phyloP scores from a whole-genome alignment of 345 rosid genomes.

The Crucihimalaya himalaica region DNA sequence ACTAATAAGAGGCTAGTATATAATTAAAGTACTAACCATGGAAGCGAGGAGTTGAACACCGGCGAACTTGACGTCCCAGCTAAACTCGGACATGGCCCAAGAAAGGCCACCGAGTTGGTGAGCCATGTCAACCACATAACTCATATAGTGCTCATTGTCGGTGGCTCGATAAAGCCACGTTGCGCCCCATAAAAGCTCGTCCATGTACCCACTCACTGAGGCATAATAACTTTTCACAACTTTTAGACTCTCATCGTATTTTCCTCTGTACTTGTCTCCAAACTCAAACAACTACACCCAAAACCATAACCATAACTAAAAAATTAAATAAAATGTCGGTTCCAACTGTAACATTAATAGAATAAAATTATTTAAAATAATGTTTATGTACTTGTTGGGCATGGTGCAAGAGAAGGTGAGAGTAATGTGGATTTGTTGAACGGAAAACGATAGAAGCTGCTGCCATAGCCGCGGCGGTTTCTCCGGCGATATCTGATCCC shows the following conservation, averaged over 20 bases:
- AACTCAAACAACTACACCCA: slow-evolving; percentile 77
- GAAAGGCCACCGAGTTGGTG: slow-evolving; percentile 69
- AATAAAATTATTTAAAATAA: not conserved
- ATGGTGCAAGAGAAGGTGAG: slow-evolving; percentile 87
- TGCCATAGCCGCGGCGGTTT: slow-evolving; percentile 95
- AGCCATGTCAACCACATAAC: slow-evolving; percentile 64
- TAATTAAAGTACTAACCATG: slow-evolving; percentile 50
- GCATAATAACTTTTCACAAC: slow-evolving; percentile 84
- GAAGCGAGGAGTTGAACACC: slow-evolving; percentile 81
- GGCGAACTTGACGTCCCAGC: slow-evolving; percentile 98
- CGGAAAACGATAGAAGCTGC: slow-evolving; percentile 86
- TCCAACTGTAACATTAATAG: slow-evolving; percentile 23
- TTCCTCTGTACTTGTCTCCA: slow-evolving; percentile 76
- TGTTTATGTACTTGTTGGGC: slow-evolving; percentile 63
- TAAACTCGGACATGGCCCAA: slow-evolving; percentile 93
- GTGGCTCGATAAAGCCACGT: slow-evolving; percentile 95
- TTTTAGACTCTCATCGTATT: slow-evolving; percentile 69
- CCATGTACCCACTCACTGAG: slow-evolving; percentile 94
- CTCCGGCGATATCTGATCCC: slow-evolving; percentile 92
- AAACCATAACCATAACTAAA: slow-evolving; percentile 14
- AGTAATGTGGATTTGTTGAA: slow-evolving; percentile 73
- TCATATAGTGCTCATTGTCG: slow-evolving; percentile 60
- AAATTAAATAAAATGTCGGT: not conserved
- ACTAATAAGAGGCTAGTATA: not conserved
- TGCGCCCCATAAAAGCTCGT: slow-evolving; percentile 95